Conservation (phyloP, 768 basidiomycete species). For the Pisolithus microcarpus region DNA sequence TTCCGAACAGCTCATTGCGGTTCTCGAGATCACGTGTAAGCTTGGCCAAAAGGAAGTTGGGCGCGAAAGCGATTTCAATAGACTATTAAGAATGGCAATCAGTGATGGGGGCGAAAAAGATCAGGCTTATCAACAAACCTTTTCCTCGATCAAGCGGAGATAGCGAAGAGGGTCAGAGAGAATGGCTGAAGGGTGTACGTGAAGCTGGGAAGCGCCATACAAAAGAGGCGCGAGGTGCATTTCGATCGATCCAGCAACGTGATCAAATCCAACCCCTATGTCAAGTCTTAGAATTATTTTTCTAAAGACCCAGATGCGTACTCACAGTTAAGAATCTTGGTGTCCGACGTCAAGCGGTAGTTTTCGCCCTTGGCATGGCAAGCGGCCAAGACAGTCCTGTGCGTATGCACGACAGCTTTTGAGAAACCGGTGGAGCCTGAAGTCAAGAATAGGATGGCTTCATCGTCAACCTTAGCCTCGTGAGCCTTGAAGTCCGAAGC, state of each 20-base stretch:
- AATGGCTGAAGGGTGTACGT: conserved; percentile 18
- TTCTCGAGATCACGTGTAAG: conserved; percentile 28
- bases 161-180: conserved; percentile 18
- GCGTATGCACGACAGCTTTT: conserved; percentile 35
- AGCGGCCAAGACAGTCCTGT: conserved; percentile 31
- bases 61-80: conserved; percentile 29
- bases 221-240: conserved; percentile 34
- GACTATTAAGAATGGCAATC: conserved; percentile 12
- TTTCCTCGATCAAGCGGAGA: conserved; percentile 30
- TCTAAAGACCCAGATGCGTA: not conserved
- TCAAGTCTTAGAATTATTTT: not conserved
- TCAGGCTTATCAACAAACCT: conserved; percentile 18
- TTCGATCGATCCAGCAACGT: conserved; percentile 38
- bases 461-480: conserved; percentile 20
- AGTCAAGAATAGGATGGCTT: conserved; percentile 31
- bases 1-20: conserved; percentile 17
- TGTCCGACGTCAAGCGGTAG: conserved; percentile 27
- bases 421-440: conserved; percentile 41
- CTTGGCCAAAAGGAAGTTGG: conserved; percentile 38
- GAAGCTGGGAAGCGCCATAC: conserved; percentile 23
- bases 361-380: conserved; percentile 28
- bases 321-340: conserved; percentile 36
- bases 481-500: conserved; percentile 13
- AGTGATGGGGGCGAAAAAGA: conserved; percentile 16
- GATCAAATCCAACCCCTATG: conserved; percentile 38